phyloP scores from a whole-genome alignment of 2,329 filamentous ascomycete species.

The Penicillium nordicum region DNA sequence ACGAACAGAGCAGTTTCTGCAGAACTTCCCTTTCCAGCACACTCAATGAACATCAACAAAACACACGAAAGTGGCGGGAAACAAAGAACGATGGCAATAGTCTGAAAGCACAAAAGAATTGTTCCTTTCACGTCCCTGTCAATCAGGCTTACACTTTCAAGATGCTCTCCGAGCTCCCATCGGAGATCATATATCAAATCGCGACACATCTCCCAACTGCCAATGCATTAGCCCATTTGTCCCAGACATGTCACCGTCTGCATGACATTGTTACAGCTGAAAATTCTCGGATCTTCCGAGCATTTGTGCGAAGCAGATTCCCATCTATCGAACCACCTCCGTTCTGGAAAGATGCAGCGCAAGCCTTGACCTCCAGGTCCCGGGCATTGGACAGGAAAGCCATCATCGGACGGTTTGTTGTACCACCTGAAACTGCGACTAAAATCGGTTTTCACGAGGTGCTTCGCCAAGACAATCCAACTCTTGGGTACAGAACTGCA shows the following conservation, averaged over 20 bases:
- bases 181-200: constrained; percentile 45
- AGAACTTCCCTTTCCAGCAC: not conserved
- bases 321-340: constrained; percentile 43
- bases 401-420: constrained; percentile 53
- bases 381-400: constrained; percentile 57
- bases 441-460: constrained; percentile 33
- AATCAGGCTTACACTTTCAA: not conserved
- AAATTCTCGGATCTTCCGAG: constrained; percentile 47
- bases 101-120: not conserved
- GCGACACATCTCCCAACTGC: constrained; percentile 45
- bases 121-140: not conserved
- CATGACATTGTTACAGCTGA: constrained; percentile 46
- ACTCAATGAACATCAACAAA: not conserved
- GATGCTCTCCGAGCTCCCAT: constrained; percentile 38
- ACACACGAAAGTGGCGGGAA: not conserved
- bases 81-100: not conserved
- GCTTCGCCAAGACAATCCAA: constrained; percentile 47
- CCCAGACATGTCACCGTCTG: constrained; percentile 46
- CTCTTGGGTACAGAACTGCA: constrained; percentile 56
- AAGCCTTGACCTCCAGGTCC: constrained; percentile 54
- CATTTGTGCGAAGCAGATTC: constrained; percentile 49
- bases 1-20: not conserved
- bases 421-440: constrained; percentile 43
- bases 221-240: constrained; percentile 44
- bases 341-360: constrained; percentile 50